Percentiles rank a stretch among this genome's conserved stretches.
Evolutionary conservation across 345 rosid species (phyloP).

Genomic region (Acer saccharum): DNA sequence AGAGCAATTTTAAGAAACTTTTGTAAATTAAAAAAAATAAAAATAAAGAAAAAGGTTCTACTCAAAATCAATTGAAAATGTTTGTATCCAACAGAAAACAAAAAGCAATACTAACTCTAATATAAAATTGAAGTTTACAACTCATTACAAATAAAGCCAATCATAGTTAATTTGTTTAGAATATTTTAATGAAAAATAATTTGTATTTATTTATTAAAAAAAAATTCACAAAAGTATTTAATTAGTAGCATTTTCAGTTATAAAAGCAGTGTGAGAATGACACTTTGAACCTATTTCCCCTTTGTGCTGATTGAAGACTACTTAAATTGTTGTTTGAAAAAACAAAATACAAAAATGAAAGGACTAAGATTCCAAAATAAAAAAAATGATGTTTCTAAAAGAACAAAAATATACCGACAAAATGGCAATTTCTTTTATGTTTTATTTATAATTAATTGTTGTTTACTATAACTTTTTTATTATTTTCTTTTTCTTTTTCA

Average conservation of each 20-base stretch:
- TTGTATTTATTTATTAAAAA: too few species aligned
- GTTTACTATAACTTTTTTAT: background rate
- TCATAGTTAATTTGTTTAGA: too few species aligned
- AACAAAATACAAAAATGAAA: background rate
- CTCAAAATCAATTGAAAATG: too few species aligned
- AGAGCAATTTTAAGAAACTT: too few species aligned
- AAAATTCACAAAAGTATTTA: background rate
- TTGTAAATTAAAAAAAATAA: too few species aligned
- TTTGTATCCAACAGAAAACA: too few species aligned
- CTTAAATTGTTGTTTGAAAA: background rate
- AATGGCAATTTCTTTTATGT: background rate
- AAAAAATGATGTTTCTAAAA: background rate
- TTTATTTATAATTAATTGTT: background rate
- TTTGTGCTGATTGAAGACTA: too few species aligned
- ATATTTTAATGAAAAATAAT: too few species aligned
- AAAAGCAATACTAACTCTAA: too few species aligned
- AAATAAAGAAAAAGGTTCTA: too few species aligned
- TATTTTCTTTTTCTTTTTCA: background rate
- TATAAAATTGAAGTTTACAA: too few species aligned
- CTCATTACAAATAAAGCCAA: too few species aligned
- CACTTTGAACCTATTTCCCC: background rate
- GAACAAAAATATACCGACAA: background rate
- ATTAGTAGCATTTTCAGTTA: background rate
- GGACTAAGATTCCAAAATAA: background rate
- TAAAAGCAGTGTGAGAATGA: background rate